phyloP scores from a whole-genome alignment of 129 eudicot species.

The Saposhnikovia divaricata region DNA sequence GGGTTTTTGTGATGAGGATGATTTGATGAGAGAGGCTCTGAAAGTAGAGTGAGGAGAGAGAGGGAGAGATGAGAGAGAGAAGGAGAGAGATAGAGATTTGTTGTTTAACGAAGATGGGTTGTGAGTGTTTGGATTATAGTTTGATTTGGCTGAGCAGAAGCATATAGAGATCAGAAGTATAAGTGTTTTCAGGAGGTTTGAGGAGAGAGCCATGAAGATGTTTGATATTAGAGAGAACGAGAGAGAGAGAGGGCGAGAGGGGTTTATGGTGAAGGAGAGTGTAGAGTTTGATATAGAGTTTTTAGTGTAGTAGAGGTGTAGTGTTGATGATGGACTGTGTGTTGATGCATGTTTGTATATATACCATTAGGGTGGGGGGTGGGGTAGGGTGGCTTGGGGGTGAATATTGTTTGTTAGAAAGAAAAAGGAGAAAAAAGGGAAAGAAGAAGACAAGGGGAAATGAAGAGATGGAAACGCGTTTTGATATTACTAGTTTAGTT shows the following conservation, averaged over 20 bases:
- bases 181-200: conserved; percentile 1
- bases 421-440: conserved; percentile 24
- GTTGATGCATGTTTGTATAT: neutral
- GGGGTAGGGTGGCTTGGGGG: neutral
- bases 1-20: neutral
- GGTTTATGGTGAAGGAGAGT: neutral
- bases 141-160: conserved; percentile 21
- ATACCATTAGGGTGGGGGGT: neutral
- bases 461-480: conserved; percentile 53
- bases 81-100: conserved; percentile 39
- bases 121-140: conserved; percentile 11
- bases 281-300: neutral
- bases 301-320: neutral
- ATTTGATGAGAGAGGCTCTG: conserved; percentile 21
- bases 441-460: conserved; percentile 39
- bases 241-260: neutral
- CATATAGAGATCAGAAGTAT: conserved; percentile 8
- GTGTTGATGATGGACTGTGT: conserved; percentile 9
- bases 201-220: conserved; percentile 18
- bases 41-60: conserved; percentile 30
- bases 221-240: neutral
- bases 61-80: conserved; percentile 37
- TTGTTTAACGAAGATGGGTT: neutral
- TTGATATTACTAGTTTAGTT: conserved; percentile 6
- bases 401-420: neutral